Evolutionary conservation across 2,329 filamentous ascomycete species (phyloP), one percentile per base, ranked within the genome.

Genomic region (Talaromyces sp.): DNA sequence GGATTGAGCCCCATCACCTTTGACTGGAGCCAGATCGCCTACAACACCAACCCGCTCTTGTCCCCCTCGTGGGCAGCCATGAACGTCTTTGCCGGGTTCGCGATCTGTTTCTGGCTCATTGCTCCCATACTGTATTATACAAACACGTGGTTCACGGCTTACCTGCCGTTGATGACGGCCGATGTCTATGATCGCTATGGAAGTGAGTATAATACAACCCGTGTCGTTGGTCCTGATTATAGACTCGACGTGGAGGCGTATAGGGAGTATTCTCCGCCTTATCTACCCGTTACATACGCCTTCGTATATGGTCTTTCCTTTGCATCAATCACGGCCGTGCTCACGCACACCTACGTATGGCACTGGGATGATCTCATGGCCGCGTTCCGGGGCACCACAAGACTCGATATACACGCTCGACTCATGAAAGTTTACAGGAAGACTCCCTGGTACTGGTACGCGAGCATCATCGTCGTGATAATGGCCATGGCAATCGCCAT

Each of bases 181-280:
- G 79, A 82, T 64, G 83, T 82, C 5, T 88, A 83, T 69, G 86
- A 88, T 74, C 87, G 87, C 67, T 85, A 80, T 0, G 86, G 84
- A 23, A 69, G 75, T 1, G 66, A 77, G 16, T 89, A 89, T 76
- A 81, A 88, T 63, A 84, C 86, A 4, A 76, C 79, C 1, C 79
- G 77, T 35, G 86, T 88, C 54, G 76, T 89, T 5, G 82, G 82
- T 58, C 28, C 68, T 1, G 71, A 77, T 21, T 78, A 85, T 65
- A 76, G 81, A 14, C 83, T 89, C 60, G 83, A 88, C 71, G 80
- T 82, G 66, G 81, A 78, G 1, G 82, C 82, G 16, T 89, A 89
- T 71, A 77, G 80, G 65, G 77, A 77, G n/a, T 88, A 89, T 72
- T 88, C 86, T 11, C 86, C 86, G 1, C 77, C 88, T 0, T 88